Base-by-base conservation (phyloP, 2,329 filamentous ascomycete species). In the Lanzia echinophila region DNA sequence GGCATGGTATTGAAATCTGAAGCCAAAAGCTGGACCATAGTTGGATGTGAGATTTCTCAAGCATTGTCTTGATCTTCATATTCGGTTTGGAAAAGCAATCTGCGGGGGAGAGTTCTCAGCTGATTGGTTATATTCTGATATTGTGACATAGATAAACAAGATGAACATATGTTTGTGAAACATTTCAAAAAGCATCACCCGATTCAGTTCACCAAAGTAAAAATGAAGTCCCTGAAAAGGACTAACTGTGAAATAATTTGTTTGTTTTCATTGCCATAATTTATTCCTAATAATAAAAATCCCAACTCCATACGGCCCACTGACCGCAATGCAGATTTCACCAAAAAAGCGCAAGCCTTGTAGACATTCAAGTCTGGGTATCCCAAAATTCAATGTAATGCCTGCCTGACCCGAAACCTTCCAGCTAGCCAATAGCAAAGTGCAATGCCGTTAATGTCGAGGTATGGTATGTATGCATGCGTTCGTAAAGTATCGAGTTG, bases 301-400 rank as follows among this genome's bases (percentile, higher is more conserved):
- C 24, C 19, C 13, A 17, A 13, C 19, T 44, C 50, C 24, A 15
- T 15, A 28, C 13, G 41, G 38, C 12, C 28, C 17, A 53, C 19
- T 42, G 36, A 19, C 44, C 20, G 19, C 20, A 22, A 48, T 34
- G 19, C 17, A 11, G 24, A 4, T 28, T 8, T 28, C 24, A 28
- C 24, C 24, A 28, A 28, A 28, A 28, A 45, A 28, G 44, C 24
- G 12, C 49, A 48, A 41, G 48, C 33, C 19, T 41, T 33, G 34
- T 20, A 39, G 36, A 33, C 34, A 38, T 48, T 41, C 28, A 47
- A 24, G 31, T 53, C 44, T 4, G 44, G 50, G 50, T 53, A 53
- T 53, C 28, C 36, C 36, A 42, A 48, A 44, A 48, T 38, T 32
- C 34, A 44, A 28, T 28, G 24, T 8, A 41, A 41, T 41, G 38